These are phyloP conservation scores for Aspergillus luchuensis DNA, from an alignment of 2,329 filamentous ascomycete genomes.

Conservation along the genomic window DNA sequence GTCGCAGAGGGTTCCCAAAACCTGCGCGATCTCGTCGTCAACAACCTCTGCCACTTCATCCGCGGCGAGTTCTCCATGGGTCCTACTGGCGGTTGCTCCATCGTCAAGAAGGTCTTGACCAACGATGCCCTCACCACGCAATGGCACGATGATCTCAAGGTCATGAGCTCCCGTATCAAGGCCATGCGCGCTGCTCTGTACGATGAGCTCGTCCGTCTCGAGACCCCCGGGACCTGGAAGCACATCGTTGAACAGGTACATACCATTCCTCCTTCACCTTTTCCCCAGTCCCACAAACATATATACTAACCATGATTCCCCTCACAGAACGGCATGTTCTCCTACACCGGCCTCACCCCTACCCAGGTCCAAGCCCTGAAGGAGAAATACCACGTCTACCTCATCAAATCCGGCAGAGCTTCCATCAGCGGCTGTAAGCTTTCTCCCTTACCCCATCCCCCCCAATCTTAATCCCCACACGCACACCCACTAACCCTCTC, in stretches of 20 bases:
- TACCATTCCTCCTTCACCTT: neutral
- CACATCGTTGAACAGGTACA: conserved; percentile 93
- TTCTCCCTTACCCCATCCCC: neutral
- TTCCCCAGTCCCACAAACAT: neutral
- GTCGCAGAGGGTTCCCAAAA: conserved; percentile 33
- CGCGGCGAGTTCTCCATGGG: conserved; percentile 51
- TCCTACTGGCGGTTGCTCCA: conserved; percentile 82
- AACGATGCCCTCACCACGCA: conserved; percentile 74
- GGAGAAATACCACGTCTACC: conserved; percentile 48
- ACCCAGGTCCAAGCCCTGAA: conserved; percentile 47
- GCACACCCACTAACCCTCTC: neutral
- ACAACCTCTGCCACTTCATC: conserved; percentile 44
- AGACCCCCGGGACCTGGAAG: conserved; percentile 91
- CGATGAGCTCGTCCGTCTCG: conserved; percentile 76
- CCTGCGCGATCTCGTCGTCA: conserved; percentile 36
- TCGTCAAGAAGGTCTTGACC: conserved; percentile 80
- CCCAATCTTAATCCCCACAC: neutral
- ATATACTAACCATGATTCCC: neutral
- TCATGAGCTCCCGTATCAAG: conserved; percentile 94
- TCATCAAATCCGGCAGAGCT: conserved; percentile 43
- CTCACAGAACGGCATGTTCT: conserved; percentile 77
- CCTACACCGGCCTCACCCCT: conserved; percentile 61
- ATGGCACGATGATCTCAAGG: conserved; percentile 86
- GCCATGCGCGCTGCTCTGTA: conserved; percentile 81
- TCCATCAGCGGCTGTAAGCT: conserved; percentile 45